These are phyloP conservation scores for Oenanthe javanica DNA, from an alignment of 140 eudicot species.

Conservation along the genomic window DNA sequence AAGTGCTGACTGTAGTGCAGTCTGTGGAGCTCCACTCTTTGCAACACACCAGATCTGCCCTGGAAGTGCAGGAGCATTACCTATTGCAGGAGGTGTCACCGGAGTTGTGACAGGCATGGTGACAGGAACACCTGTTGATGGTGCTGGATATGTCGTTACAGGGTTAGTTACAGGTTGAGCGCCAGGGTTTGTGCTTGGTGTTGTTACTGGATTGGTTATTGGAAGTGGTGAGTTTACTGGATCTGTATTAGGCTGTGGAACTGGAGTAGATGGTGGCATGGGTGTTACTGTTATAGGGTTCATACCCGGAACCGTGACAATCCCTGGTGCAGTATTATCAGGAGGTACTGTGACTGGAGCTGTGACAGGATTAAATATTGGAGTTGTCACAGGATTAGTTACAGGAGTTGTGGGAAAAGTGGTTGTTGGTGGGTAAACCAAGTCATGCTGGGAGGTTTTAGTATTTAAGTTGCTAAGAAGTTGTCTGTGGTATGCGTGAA, in stretches of 20 bases:
- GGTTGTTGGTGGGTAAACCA: conserved; percentile 49
- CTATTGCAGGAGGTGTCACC: conserved; percentile 27
- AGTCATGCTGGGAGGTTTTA: conserved; percentile 36
- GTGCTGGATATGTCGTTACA: conserved; percentile 28
- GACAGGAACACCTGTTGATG: conserved; percentile 28
- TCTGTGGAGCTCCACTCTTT: conserved; percentile 50
- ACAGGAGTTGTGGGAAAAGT: conserved; percentile 45
- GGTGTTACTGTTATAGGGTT: conserved; percentile 29
- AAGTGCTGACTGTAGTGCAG: conserved; percentile 59
- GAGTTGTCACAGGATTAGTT: conserved; percentile 55
- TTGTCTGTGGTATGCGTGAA: conserved; percentile 33
- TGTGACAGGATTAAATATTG: conserved; percentile 23
- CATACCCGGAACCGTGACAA: conserved; percentile 41
- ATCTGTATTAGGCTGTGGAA: conserved; percentile 22
- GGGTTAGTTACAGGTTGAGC: conserved; percentile 21
- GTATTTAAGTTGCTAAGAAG: conserved; percentile 20
- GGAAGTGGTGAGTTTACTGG: conserved; percentile 37
- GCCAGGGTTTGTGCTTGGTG: conserved; percentile 37
- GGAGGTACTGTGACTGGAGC: conserved; percentile 26
- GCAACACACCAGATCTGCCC: conserved; percentile 95
- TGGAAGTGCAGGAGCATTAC: conserved; percentile 35
- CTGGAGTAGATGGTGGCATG: conserved; percentile 12
- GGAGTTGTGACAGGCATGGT: conserved; percentile 24
- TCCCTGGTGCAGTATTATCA: conserved; percentile 25
- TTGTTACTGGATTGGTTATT: conserved; percentile 46